Conservation (phyloP, 345 rosid species). For the Raphanus raphanistrum region DNA sequence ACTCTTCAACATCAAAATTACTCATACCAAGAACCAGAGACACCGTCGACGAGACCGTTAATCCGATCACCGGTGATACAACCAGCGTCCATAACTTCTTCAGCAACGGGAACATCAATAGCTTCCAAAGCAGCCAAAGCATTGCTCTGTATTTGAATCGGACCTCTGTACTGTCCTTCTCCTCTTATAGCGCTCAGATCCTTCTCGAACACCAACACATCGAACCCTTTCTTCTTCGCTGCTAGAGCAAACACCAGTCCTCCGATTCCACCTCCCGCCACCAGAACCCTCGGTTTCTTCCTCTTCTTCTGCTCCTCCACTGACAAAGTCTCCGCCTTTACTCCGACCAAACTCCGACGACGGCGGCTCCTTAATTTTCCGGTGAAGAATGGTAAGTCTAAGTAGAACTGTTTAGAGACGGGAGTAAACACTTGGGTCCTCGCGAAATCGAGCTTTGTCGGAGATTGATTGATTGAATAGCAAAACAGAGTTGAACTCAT, state of each 20-base stretch:
- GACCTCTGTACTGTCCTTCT: slow-evolving; percentile 94
- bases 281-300: slow-evolving; percentile 64
- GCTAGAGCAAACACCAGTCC: slow-evolving; percentile 88
- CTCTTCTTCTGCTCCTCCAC: slow-evolving; percentile 21
- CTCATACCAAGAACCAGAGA: slow-evolving; percentile 87
- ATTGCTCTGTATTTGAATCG: slow-evolving; percentile 95
- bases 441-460: slow-evolving; percentile 46
- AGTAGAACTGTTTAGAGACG: slow-evolving; percentile 25
- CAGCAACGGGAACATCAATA: slow-evolving; percentile 71
- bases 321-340: slow-evolving; percentile 43
- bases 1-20: background rate
- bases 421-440: slow-evolving; percentile 51
- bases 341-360: slow-evolving; percentile 24
- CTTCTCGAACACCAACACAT: slow-evolving; percentile 83
- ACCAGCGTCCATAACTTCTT: slow-evolving; percentile 75
- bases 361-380: slow-evolving; percentile 31
- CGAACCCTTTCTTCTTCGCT: slow-evolving; percentile 82
- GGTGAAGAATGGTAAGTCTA: slow-evolving; percentile 45
- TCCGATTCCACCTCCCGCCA: slow-evolving; percentile 93
- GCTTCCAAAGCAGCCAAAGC: slow-evolving; percentile 97
- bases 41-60: slow-evolving; percentile 92
- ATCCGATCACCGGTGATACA: slow-evolving; percentile 92
- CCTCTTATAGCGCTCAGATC: slow-evolving; percentile 94
- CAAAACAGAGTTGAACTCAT: slow-evolving; percentile 66
- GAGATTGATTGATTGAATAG: slow-evolving; percentile 49